These are phyloP conservation scores for Amaranthus hypochondriacus DNA, from an alignment of 148 eudicot species.

Conservation along the genomic window DNA sequence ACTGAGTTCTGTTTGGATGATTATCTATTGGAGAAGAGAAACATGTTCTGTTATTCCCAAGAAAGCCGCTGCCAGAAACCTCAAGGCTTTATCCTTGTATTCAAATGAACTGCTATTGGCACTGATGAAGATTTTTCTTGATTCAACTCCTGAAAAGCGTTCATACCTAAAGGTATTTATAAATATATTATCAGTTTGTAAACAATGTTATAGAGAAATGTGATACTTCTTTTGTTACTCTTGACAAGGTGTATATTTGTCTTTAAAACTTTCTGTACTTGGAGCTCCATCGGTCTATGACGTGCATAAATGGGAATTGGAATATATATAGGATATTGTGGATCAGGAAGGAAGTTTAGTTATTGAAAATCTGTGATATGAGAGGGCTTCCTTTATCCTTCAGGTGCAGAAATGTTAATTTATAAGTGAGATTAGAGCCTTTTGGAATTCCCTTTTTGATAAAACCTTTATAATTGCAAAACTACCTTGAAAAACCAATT, in stretches of 20 bases:
- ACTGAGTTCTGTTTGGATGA: slow-evolving; percentile 27
- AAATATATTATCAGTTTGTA: slow-evolving; percentile 1
- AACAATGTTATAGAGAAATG: background rate
- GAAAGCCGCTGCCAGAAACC: slow-evolving; percentile 48
- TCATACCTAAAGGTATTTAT: slow-evolving; percentile 50
- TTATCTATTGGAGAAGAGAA: slow-evolving; percentile 28
- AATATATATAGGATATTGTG: background rate
- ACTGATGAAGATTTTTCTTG: slow-evolving; percentile 45
- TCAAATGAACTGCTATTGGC: slow-evolving; percentile 60
- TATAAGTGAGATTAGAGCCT: background rate
- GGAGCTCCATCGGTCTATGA: too few relatives aligned
- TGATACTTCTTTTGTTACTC: background rate
- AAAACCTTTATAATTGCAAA: background rate
- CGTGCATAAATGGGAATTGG: background rate
- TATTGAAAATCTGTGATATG: background rate
- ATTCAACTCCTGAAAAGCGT: slow-evolving; percentile 45
- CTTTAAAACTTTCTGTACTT: background rate
- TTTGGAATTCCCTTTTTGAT: too few relatives aligned
- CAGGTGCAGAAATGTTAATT: background rate
- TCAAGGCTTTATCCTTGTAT: slow-evolving; percentile 46
- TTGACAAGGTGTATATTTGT: background rate
- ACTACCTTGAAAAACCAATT: background rate
- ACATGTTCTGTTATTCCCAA: slow-evolving; percentile 36
- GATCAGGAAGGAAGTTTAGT: background rate
- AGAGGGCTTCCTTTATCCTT: background rate